Evolutionary conservation across 164 flowering plant species (phyloP).

Genomic region (Stephania yunnanensis): DNA sequence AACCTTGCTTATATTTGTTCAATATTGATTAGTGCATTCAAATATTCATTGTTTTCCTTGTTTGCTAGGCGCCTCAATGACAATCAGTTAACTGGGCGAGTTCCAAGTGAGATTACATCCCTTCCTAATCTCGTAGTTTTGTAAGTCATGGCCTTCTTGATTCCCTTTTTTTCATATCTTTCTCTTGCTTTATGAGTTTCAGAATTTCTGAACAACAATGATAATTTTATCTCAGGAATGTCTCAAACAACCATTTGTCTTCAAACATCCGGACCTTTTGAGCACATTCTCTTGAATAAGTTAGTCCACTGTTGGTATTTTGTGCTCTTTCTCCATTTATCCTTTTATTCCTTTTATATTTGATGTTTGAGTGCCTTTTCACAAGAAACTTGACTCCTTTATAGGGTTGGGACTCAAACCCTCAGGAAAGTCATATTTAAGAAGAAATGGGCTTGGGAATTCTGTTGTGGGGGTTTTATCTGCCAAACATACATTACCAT

Average conservation of each 20-base stretch:
- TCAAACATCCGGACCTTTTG: slow-evolving; percentile 81
- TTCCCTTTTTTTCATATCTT: background rate
- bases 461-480: too few species aligned
- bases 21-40: background rate
- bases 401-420: too few species aligned
- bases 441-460: too few species aligned
- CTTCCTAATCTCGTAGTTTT: slow-evolving; percentile 74
- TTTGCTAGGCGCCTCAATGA: slow-evolving; percentile 12
- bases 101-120: slow-evolving; percentile 57
- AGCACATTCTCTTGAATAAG: slow-evolving; percentile 79
- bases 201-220: background rate
- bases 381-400: too few species aligned
- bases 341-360: background rate
- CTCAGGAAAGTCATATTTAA: too few species aligned
- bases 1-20: background rate
- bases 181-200: background rate
- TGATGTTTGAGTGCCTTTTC: background rate
- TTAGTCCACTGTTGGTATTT: slow-evolving; percentile 22
- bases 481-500: too few species aligned
- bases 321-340: background rate
- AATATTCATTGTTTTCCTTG: background rate
- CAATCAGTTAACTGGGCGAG: slow-evolving; percentile 50
- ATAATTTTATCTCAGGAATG: slow-evolving; percentile 50
- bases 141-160: slow-evolving; percentile 42
- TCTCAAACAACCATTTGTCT: slow-evolving; percentile 79